Evolutionary conservation across 1,284 basidiomycete species (phyloP).

Genomic region (Tilletia setariae): DNA sequence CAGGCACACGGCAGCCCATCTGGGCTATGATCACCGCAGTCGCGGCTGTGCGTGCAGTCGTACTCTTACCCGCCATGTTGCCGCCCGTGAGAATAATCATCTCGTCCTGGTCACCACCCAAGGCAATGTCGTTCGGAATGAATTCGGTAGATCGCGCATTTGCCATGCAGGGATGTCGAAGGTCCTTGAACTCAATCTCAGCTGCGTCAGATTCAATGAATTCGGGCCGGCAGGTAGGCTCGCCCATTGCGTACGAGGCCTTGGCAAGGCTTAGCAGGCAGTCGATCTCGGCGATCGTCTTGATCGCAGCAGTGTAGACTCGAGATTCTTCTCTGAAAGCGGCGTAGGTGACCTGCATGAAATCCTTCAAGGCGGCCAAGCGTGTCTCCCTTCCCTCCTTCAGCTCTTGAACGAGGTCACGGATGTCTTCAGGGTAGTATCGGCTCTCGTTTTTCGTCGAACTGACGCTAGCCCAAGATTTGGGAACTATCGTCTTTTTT

Average conservation of each 20-base stretch:
- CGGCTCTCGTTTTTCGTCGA: slow-evolving; percentile 49
- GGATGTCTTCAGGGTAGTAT: slow-evolving; percentile 49
- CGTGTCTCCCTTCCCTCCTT: slow-evolving; percentile 53
- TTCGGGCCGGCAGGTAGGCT: slow-evolving; percentile 85
- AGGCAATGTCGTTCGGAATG: slow-evolving; percentile 87
- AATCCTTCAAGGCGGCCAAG: slow-evolving; percentile 48
- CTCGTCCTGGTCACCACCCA: slow-evolving; percentile 74
- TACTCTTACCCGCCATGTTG: slow-evolving; percentile 67
- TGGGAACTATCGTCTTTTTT: slow-evolving; percentile 42
- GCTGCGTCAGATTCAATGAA: slow-evolving; percentile 77
- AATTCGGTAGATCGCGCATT: slow-evolving; percentile 61
- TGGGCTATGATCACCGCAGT: slow-evolving; percentile 93
- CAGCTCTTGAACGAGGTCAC: slow-evolving; percentile 48
- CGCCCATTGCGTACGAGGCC: slow-evolving; percentile 80
- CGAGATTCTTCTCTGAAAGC: slow-evolving; percentile 78
- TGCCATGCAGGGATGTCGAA: slow-evolving; percentile 72
- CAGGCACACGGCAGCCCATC: slow-evolving; percentile 95
- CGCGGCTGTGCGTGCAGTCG: slow-evolving; percentile 88
- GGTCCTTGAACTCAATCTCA: slow-evolving; percentile 71
- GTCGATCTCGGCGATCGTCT: slow-evolving; percentile 79
- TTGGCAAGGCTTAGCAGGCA: slow-evolving; percentile 90
- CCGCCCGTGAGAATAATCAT: slow-evolving; percentile 91
- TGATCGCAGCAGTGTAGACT: slow-evolving; percentile 48
- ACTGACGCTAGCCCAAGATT: slow-evolving; percentile 47
- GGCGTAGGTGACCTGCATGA: slow-evolving; percentile 58